Percentiles rank a stretch among this genome's conserved stretches.
Conservation (phyloP, 805 yeast genomes). For the Yarrowia porcina region DNA sequence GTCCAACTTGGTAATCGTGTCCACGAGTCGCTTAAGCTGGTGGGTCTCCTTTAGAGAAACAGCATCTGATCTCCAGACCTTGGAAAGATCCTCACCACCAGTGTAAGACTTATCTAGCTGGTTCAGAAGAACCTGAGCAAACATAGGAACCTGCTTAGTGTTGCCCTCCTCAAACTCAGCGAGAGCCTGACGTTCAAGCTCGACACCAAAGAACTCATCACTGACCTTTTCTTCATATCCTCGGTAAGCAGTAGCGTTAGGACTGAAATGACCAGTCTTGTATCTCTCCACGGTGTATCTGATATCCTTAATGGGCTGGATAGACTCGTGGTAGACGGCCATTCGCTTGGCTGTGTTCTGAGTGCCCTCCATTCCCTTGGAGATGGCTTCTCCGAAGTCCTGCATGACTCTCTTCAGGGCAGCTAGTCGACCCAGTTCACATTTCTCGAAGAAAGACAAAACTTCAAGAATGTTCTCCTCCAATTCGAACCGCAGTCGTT, state of each 20-base stretch:
- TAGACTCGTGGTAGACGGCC: slow-evolving; percentile 43
- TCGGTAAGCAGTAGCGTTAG: slow-evolving; percentile 66
- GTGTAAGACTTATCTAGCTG: neutral
- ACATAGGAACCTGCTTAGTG: neutral
- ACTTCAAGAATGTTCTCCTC: slow-evolving; percentile 67
- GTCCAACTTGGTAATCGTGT: neutral
- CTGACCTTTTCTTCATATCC: slow-evolving; percentile 61
- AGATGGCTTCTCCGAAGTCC: slow-evolving; percentile 57
- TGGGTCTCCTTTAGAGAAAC: slow-evolving; percentile 15
- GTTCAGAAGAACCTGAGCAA: neutral
- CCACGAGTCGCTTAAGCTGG: slow-evolving; percentile 10
- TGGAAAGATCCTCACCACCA: neutral
- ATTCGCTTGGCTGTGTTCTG: slow-evolving; percentile 25
- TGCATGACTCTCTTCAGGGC: slow-evolving; percentile 61
- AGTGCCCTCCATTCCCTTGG: slow-evolving; percentile 40
- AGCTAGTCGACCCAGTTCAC: slow-evolving; percentile 65
- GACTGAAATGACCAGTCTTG: slow-evolving; percentile 68
- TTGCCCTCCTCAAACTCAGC: slow-evolving; percentile 14
- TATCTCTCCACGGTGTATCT: slow-evolving; percentile 56
- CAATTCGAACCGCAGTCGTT: slow-evolving; percentile 59
- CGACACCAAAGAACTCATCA: slow-evolving; percentile 78
- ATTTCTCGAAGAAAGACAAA: slow-evolving; percentile 64
- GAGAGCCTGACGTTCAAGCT: slow-evolving; percentile 39
- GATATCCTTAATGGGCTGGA: slow-evolving; percentile 64
- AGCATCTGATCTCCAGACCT: slow-evolving; percentile 16